phyloP scores from a whole-genome alignment of 148 eudicot species.

The Rhododendron williamsianum region DNA sequence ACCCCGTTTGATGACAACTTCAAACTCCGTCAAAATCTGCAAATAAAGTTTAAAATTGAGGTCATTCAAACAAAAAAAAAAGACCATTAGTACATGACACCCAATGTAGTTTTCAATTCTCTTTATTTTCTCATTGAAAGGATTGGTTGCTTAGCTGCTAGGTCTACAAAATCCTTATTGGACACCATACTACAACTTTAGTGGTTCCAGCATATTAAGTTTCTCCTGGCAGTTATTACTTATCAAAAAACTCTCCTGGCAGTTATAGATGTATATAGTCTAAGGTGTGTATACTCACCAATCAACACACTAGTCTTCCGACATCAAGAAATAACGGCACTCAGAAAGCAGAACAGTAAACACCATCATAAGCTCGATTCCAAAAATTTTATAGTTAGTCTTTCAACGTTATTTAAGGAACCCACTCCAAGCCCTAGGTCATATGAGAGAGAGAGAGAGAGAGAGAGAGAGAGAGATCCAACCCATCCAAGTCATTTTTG shows the following conservation, averaged over 20 bases:
- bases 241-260: neutral
- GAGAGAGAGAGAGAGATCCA: neutral
- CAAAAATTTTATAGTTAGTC: neutral
- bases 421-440: neutral
- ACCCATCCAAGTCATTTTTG: neutral
- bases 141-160: neutral
- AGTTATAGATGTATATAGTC: neutral
- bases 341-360: neutral
- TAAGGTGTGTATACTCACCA: neutral
- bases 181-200: neutral
- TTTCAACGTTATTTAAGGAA: neutral
- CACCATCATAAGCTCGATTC: neutral
- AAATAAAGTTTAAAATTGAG: neutral
- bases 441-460: constrained; percentile 4
- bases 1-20: constrained; percentile 33
- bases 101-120: neutral
- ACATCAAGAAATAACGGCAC: neutral
- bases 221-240: neutral
- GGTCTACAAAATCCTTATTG: neutral
- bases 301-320: neutral
- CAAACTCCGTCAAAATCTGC: constrained; percentile 47
- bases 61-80: neutral
- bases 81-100: neutral
- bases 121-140: neutral
- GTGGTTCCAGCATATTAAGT: neutral